phyloP scores from a whole-genome alignment of 495 filamentous ascomycete species.

The Evansstolkia leycettana region DNA sequence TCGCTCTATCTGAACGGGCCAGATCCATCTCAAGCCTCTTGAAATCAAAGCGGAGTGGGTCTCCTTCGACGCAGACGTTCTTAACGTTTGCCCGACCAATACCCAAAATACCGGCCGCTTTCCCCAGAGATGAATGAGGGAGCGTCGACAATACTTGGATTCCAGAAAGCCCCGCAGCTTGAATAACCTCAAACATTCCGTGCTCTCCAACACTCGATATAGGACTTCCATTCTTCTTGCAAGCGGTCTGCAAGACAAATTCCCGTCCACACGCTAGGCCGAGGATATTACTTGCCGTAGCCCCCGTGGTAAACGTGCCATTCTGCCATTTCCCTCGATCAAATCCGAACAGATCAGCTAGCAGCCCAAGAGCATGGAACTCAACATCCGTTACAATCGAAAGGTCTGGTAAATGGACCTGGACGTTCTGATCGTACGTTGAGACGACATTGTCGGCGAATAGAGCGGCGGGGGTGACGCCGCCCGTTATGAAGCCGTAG shows the following conservation, averaged over 20 bases:
- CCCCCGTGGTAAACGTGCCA: constrained; percentile 77
- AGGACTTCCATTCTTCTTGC: constrained; percentile 18
- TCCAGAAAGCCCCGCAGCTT: constrained; percentile 44
- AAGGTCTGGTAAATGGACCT: constrained; percentile 69
- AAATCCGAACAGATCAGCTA: constrained; percentile 55
- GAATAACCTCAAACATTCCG: constrained; percentile 57
- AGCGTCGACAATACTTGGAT: constrained; percentile 70
- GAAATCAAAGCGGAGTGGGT: constrained; percentile 58
- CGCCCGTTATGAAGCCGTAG: constrained; percentile 84
- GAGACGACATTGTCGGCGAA: constrained; percentile 76
- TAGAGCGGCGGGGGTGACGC: constrained; percentile 64
- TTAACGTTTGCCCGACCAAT: constrained; percentile 60
- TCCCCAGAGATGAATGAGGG: constrained; percentile 70
- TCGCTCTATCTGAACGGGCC: constrained; percentile 37
- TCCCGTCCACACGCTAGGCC: constrained; percentile 72
- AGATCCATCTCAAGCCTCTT: constrained; percentile 43
- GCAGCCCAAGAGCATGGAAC: constrained; percentile 51
- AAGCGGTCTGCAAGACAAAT: constrained; percentile 39
- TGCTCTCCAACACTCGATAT: constrained; percentile 47
- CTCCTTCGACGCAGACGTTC: constrained; percentile 37
- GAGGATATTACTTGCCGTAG: constrained; percentile 74
- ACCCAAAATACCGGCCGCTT: constrained; percentile 72
- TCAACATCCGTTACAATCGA: constrained; percentile 67
- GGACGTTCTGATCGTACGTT: constrained; percentile 71
- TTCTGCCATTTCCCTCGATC: constrained; percentile 35